Base-by-base conservation (phyloP, 257 asterid genomes). In the Anisodus acutangulus region DNA sequence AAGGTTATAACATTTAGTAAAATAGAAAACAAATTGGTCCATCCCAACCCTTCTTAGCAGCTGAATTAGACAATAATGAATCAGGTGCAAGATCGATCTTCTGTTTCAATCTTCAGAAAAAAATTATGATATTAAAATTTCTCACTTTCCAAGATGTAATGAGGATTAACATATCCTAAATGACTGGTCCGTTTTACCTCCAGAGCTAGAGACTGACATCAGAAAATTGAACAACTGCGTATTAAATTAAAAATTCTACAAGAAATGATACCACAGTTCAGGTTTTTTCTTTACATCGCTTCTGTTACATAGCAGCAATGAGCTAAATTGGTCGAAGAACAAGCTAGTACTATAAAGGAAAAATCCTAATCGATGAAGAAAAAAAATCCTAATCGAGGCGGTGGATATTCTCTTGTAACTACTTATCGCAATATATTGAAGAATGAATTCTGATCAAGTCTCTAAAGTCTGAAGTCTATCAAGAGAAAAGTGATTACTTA, bases 91-190 rank as follows among this genome's bases (percentile, higher is more conserved):
- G 43, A 51, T 51, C 35, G 35, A 31, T 49, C 2, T 49, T 51
- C 49, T 49, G 10, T 12, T 19, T 74, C 62, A 49, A 12, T 72
- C 41, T 49, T 51, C 2, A 35, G 19, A 74, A 49, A 53, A 53
- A 47, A n/a, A 0, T 10, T 10, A 74, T 12, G 63, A 76, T 12
- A 76, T 22, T 6, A 22, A 3, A 17, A 51, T 76, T 19, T 3
- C 47, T 22, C 81, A 76, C 55, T 41, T 51, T 35, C 81, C 81
- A 7, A 51, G 43, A 76, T 22, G 45, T 76, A 76, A 51, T 76
- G 81, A 22, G 47, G 81, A 76, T 76, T 26, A 57, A 51, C 10
- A 9, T 12, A 76, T 26, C 26, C 63, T 51, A 76, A 22, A 76
- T 76, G 60, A 76, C 63, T 76, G 47, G 63, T 76, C 81, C 45